Conservation (phyloP, 305 asterid genomes). For the Plantago lanceolata region DNA sequence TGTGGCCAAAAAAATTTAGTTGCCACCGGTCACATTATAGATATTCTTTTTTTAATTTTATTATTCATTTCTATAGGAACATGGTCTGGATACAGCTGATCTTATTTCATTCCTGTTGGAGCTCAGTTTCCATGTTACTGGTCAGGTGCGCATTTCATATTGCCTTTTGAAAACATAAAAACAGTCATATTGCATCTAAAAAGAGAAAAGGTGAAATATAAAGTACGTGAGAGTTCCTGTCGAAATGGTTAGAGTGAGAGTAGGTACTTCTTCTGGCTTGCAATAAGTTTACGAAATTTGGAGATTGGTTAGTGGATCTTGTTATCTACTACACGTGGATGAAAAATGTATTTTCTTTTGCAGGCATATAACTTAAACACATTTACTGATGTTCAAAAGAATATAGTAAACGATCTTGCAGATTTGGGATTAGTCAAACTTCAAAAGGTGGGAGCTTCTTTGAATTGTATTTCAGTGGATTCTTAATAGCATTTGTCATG, state of each 20-base stretch:
- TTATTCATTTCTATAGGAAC: conserved; percentile 53
- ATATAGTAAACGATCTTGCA: conserved; percentile 71
- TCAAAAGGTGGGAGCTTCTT: conserved; percentile 67
- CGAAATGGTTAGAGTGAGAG: not conserved
- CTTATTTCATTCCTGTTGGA: conserved; percentile 87
- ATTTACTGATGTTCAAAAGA: conserved; percentile 60
- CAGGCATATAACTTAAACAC: conserved; percentile 86
- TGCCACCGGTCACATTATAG: too few relatives aligned
- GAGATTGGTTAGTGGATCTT: conserved; percentile 6
- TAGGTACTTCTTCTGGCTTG: conserved; percentile 9
- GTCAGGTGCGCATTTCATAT: conserved; percentile 56
- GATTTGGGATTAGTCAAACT: conserved; percentile 91
- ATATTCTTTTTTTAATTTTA: not conserved
- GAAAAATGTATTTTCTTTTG: conserved; percentile 26
- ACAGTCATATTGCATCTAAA: not conserved
- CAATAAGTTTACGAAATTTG: conserved; percentile 5
- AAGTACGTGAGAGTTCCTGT: not conserved
- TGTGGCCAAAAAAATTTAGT: too few relatives aligned
- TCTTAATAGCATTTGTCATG: conserved; percentile 14
- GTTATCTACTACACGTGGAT: conserved; percentile 15
- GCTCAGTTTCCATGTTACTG: conserved; percentile 93
- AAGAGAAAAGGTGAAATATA: too few relatives aligned
- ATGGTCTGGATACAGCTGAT: conserved; percentile 88
- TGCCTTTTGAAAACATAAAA: not conserved
- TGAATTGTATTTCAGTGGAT: conserved; percentile 14